phyloP scores from a whole-genome alignment of 768 basidiomycete genomes.

The Paxillus rubicundulus region DNA sequence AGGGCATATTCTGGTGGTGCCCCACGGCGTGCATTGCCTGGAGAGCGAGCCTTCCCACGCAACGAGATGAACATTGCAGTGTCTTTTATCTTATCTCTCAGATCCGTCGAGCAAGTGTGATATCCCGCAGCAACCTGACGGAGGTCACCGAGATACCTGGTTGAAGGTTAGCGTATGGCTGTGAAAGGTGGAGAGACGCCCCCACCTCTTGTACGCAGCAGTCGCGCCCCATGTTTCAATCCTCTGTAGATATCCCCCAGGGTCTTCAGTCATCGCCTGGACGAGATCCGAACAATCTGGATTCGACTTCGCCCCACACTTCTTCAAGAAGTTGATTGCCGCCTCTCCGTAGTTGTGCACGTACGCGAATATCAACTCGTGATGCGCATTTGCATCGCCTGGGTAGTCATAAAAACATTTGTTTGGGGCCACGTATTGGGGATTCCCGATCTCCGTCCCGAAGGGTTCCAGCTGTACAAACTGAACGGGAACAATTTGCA shows the following conservation, averaged over 20 bases:
- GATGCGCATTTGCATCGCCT: constrained; percentile 44
- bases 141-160: constrained; percentile 74
- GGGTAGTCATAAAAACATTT: constrained; percentile 59
- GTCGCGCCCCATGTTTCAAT: neutral
- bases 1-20: constrained; percentile 56
- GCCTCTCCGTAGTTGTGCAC: constrained; percentile 70
- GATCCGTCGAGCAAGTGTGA: constrained; percentile 39
- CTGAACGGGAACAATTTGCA: constrained; percentile 61
- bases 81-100: constrained; percentile 55
- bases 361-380: constrained; percentile 76
- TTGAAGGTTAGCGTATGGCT: neutral
- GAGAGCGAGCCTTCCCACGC: constrained; percentile 37
- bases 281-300: constrained; percentile 79
- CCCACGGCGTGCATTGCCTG: constrained; percentile 27
- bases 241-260: constrained; percentile 63
- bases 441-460: neutral
- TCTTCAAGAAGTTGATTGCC: constrained; percentile 76
- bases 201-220: neutral
- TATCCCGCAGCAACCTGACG: constrained; percentile 75
- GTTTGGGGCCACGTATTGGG: constrained; percentile 40
- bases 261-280: constrained; percentile 60
- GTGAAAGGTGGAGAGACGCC: neutral
- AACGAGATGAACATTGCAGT: constrained; percentile 68
- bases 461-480: too few species aligned
- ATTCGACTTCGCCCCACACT: constrained; percentile 81